A percentile compares a stretch with the other conserved stretches of the same genome.
phyloP scores from a whole-genome alignment of 139 green algal genomes.

The Haematococcus lacustris region DNA sequence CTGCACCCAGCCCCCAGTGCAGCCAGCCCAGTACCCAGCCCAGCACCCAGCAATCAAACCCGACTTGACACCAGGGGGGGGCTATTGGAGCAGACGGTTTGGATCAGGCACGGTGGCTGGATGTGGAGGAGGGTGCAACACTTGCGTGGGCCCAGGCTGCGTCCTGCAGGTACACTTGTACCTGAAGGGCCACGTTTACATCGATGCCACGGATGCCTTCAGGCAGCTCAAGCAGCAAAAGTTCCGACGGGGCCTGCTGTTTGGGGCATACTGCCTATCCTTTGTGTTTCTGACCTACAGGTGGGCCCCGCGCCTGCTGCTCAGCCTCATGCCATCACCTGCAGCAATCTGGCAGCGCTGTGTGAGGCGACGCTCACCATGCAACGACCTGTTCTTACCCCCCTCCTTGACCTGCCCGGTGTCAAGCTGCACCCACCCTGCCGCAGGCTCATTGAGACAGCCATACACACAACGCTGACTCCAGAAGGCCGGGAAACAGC shows the following conservation, averaged over 20 bases:
- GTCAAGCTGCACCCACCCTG: not conserved
- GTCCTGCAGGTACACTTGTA: not conserved
- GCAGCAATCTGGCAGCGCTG: not conserved
- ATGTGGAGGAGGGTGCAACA: too few species aligned
- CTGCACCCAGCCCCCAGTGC: too few species aligned
- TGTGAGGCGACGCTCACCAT: not conserved
- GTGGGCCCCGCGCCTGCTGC: not conserved
- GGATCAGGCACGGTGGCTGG: too few species aligned
- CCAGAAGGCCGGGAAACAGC: slow-evolving; percentile 9
- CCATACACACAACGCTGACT: slow-evolving; percentile 2
- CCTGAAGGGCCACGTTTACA: not conserved
- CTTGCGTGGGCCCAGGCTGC: too few species aligned
- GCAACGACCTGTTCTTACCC: not conserved
- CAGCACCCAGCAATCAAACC: too few species aligned
- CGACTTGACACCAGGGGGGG: too few species aligned
- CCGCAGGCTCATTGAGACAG: slow-evolving; percentile 4
- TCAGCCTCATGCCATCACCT: not conserved
- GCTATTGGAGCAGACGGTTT: too few species aligned
- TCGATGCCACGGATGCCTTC: slow-evolving; percentile 5
- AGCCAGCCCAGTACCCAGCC: too few species aligned
- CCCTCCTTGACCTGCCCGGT: not conserved
- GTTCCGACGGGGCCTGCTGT: not conserved
- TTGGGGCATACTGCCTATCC: not conserved
- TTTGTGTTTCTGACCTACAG: not conserved
- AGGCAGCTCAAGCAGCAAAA: slow-evolving; percentile 2